A percentile compares a stretch with the other conserved stretches of the same genome.
Evolutionary conservation across 2,329 filamentous ascomycete genomes (phyloP).

Genomic region (Penicillium frequentans): DNA sequence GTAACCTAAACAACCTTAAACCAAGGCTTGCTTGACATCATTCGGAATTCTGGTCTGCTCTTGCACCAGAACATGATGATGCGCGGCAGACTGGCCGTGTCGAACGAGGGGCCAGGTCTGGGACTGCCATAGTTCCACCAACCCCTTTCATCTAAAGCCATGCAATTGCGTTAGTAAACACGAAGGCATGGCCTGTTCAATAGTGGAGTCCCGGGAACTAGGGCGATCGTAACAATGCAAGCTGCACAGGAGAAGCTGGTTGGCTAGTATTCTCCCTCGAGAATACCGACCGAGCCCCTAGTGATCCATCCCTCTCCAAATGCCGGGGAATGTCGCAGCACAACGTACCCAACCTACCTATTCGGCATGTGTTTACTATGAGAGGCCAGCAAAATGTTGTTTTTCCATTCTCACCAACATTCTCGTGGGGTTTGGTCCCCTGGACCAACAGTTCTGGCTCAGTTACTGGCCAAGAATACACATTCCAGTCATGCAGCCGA

Average conservation of each 20-base stretch:
- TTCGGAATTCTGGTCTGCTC: constrained; percentile 3
- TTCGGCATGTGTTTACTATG: constrained; percentile 13
- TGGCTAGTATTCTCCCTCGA: constrained; percentile 3
- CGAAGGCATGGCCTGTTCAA: background rate
- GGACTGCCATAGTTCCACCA: background rate
- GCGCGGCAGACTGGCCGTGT: background rate
- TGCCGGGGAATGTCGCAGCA: constrained; percentile 17
- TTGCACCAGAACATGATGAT: background rate
- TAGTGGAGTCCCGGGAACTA: background rate
- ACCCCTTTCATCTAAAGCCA: background rate
- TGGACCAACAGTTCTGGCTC: background rate
- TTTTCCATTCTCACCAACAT: constrained; percentile 23
- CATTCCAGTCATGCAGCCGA: constrained; percentile 17
- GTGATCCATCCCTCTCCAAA: constrained; percentile 10
- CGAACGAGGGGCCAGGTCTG: background rate
- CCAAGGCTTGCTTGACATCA: constrained; percentile 9
- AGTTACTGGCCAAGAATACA: constrained; percentile 1
- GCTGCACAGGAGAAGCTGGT: constrained; percentile 2
- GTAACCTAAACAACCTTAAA: background rate
- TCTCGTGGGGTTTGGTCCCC: constrained; percentile 12
- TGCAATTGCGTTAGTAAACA: background rate
- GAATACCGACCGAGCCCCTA: constrained; percentile 17
- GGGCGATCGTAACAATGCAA: background rate
- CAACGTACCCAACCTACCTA: constrained; percentile 3
- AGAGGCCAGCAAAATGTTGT: background rate